Evolutionary conservation across 2,329 filamentous ascomycete species (phyloP), one percentile per base, ranked within the genome.

Genomic region (Remersonia thermophila): DNA sequence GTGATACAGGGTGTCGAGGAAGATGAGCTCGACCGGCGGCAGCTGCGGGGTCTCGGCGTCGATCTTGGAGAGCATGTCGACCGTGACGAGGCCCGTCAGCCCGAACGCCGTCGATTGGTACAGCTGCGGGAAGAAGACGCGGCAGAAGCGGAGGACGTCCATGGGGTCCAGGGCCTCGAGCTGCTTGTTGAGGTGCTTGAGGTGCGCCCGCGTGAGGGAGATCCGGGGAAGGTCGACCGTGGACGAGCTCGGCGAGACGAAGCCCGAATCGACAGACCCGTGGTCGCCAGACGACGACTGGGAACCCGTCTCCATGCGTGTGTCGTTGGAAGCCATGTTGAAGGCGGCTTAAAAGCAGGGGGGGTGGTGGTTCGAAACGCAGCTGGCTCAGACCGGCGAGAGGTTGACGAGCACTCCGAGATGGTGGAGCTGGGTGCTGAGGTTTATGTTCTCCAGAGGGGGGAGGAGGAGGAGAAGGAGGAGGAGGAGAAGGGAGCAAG

Each of bases 61-160:
- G 39, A 91, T 70, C 61, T 82, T 82, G 46, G 82, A 81, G 27
- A 91, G 72, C 76, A 91, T 87, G 61, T 93, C 84, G 54, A 91
- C 69, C 41, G 82, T 86, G 46, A 78, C 83, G 25, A 91, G 75
- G 30, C 84, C 84, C 2, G 82, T 83, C 43, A 89, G 62, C 36
- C 83, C 83, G 54, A 89, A 89, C 38, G 83, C 83, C 10, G 83
- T 89, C 30, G 82, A 84, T 61, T 91, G 83, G 64, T 76, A 95
- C 30, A 96, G 75, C 55, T 81, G 81, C 52, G 91, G 91, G 51
- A 98, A 80, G 50, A 89, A 81, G 50, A 83, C 79, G 55, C 89
- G 82, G 69, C 80, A 85, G 82, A 93, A 95, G 62, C 78, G 80
- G 42, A 98, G 73, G 51, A 96, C 81, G 47, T 95, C 89, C 71